A percentile compares a stretch with the other conserved stretches of the same genome.
Evolutionary conservation across 1,139 yeast genomes (phyloP).

Genomic region (Yamadazyma mexicana): DNA sequence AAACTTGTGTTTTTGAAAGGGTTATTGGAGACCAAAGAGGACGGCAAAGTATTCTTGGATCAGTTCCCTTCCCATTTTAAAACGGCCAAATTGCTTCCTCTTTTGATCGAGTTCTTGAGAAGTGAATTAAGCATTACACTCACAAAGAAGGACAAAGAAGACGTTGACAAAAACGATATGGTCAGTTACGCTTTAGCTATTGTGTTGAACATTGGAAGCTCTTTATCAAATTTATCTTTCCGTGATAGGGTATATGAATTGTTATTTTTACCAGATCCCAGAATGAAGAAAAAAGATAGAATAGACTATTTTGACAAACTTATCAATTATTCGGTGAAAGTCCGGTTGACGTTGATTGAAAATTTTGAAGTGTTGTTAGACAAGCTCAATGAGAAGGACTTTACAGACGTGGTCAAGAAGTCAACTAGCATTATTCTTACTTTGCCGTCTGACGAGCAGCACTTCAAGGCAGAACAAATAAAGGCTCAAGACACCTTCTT

Average conservation of each 20-base stretch:
- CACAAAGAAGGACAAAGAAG: constrained; percentile 15
- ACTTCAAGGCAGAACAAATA: constrained; percentile 32
- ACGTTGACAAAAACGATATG: constrained; percentile 25
- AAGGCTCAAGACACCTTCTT: constrained; percentile 60
- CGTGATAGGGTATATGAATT: constrained; percentile 59
- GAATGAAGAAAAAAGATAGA: constrained; percentile 37
- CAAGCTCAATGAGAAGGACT: constrained; percentile 51
- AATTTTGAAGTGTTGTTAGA: constrained; percentile 53
- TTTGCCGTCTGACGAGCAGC: constrained; percentile 24
- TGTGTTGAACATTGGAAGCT: constrained; percentile 62
- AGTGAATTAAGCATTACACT: constrained; percentile 30
- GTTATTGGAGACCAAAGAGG: constrained; percentile 33
- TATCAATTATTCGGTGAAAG: constrained; percentile 33
- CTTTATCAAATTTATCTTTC: constrained; percentile 74
- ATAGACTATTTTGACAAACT: constrained; percentile 38
- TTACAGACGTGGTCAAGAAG: constrained; percentile 34
- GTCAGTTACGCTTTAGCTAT: constrained; percentile 58
- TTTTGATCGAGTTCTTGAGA: constrained; percentile 49
- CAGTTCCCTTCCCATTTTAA: constrained; percentile 72
- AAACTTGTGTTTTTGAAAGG: constrained; percentile 70
- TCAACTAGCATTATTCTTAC: constrained; percentile 31
- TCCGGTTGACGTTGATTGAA: constrained; percentile 49
- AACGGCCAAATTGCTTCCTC: constrained; percentile 74
- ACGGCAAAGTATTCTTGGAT: constrained; percentile 42
- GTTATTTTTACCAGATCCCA: constrained; percentile 29